phyloP scores from a whole-genome alignment of 2,329 filamentous ascomycete genomes.

The Cladophialophora carrionii region DNA sequence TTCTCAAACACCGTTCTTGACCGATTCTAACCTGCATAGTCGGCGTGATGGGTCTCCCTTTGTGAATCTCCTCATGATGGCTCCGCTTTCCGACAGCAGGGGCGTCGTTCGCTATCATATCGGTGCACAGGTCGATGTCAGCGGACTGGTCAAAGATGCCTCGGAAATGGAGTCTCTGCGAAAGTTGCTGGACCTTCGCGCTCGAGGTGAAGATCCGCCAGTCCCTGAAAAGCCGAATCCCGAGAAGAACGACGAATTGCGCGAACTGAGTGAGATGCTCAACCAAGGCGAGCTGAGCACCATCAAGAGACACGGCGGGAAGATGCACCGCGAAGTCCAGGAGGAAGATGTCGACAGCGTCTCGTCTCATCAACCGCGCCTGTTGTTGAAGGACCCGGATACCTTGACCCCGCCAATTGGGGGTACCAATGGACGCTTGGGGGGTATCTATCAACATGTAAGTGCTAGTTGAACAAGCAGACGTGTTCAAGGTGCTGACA shows the following conservation, averaged over 20 bases:
- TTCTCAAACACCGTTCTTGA: no score
- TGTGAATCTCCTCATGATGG: conserved; percentile 76
- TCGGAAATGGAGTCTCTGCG: conserved; percentile 66
- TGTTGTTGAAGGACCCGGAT: conserved; percentile 55
- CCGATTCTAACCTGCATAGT: conserved; percentile 42
- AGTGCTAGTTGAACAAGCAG: conserved; percentile 38
- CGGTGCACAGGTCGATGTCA: conserved; percentile 73
- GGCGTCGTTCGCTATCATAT: conserved; percentile 71
- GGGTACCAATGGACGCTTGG: conserved; percentile 48
- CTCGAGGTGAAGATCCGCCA: conserved; percentile 41
- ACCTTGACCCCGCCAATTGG: conserved; percentile 36
- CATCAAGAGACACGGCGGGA: conserved; percentile 65
- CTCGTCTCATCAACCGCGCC: conserved; percentile 47
- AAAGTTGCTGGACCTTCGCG: conserved; percentile 48
- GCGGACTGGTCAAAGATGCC: conserved; percentile 67
- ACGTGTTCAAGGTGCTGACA: conserved; percentile 11
- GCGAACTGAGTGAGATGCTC: conserved; percentile 70
- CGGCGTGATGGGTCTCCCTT: conserved; percentile 76
- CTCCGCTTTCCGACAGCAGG: conserved; percentile 69
- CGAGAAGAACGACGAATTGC: conserved; percentile 63
- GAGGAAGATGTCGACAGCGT: conserved; percentile 44
- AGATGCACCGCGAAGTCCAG: conserved; percentile 62
- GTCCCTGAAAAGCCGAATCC: conserved; percentile 35
- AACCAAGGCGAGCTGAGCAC: conserved; percentile 68
- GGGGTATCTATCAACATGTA: conserved; percentile 63